phyloP scores from a whole-genome alignment of 2,329 filamentous ascomycete genomes.

The Pochonia chlamydosporia region DNA sequence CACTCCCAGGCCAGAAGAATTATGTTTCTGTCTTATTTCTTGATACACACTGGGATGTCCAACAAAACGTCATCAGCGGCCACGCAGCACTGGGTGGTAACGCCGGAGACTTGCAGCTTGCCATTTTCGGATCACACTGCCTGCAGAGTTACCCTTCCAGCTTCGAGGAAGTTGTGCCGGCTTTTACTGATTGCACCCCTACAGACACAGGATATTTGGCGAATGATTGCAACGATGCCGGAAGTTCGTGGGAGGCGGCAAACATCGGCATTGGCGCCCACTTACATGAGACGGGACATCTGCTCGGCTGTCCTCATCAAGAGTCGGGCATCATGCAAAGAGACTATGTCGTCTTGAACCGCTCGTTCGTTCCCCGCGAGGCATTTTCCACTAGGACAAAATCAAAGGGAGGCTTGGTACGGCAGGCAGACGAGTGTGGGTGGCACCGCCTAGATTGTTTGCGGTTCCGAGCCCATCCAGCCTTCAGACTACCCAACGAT shows the following conservation, averaged over 20 bases:
- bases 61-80: constrained; percentile 63
- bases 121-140: constrained; percentile 87
- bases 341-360: constrained; percentile 79
- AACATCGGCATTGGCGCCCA: constrained; percentile 93
- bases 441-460: constrained; percentile 90
- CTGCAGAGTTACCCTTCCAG: constrained; percentile 85
- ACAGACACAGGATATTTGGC: constrained; percentile 76
- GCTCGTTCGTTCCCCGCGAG: constrained; percentile 75
- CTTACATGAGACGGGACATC: constrained; percentile 82
- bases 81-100: constrained; percentile 80
- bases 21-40: constrained; percentile 84
- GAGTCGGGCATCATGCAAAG: constrained; percentile 88
- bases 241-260: constrained; percentile 92
- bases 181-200: constrained; percentile 84
- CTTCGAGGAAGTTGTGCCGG: constrained; percentile 83
- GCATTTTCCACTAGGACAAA: constrained; percentile 84
- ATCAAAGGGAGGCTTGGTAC: constrained; percentile 69
- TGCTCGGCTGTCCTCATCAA: constrained; percentile 86
- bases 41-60: constrained; percentile 81
- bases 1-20: constrained; percentile 70
- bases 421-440: constrained; percentile 74
- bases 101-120: constrained; percentile 69
- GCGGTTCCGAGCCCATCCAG: constrained; percentile 84
- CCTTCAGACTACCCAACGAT: constrained; percentile 80
- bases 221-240: constrained; percentile 81